Base-by-base conservation (phyloP, 768 basidiomycete genomes). In the Boletus huronensis region DNA sequence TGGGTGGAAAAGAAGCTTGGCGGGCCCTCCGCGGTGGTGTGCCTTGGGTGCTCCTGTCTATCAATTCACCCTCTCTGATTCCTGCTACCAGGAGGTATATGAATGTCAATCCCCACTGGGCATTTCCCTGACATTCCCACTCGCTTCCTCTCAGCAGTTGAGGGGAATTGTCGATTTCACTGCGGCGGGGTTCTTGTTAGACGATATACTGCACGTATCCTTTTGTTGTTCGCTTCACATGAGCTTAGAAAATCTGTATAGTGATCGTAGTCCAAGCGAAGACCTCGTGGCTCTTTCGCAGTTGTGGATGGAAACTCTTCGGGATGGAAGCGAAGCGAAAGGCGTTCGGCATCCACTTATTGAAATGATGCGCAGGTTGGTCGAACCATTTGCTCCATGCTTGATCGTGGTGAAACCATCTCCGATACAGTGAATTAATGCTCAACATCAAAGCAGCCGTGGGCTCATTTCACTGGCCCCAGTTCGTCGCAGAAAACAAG, bases 41-140 rank as follows among this genome's bases (percentile, higher is more conserved):
- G 35, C 8, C 28, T 19, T 5, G 5, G 3, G 5, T 32, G 6
- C 34, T 19, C n/a, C 1, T 5, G 5, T 19, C 14, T 9, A n/a
- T 36, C 17, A 6, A 7, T 6, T 2, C 1, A n/a, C 21, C 13
- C 1, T 14, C 2, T 19, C 36, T 32, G 31, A 46, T 32, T n/a
- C 10, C 8, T 6, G 19, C 16, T 26, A 19, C 13, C 34, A 70
- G 70, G 65, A 64, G 31, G 62, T 70, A 6, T 36, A 58, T 62
- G 14, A 65, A 71, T 39, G 35, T 17, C 35, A 44, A 28, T 28
- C 43, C 43, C 43, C 43, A 5, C n/a, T 44, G 8, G 17, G 17
- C 26, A 10, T 28, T n/a, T 28, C 43, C 17, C 2, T 10, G 16
- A 17, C 14, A n/a, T 28, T 13, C 19, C 47, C 47, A 19, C 25